These are phyloP conservation scores for Westerdykella ornata DNA, from an alignment of 2,329 filamentous ascomycete species.

Conservation along the genomic window DNA sequence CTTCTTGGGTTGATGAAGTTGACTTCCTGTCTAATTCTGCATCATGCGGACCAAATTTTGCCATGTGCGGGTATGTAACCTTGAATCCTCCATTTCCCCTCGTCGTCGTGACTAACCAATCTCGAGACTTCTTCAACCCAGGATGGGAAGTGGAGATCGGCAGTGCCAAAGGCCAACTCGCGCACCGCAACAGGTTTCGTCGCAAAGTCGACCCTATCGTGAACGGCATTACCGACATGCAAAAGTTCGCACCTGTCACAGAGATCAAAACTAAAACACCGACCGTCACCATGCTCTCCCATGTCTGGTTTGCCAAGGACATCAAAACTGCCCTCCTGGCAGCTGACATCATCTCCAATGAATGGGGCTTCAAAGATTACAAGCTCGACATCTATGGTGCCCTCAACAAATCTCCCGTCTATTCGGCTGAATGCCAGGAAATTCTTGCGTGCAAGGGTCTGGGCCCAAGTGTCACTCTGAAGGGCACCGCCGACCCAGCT, in stretches of 20 bases:
- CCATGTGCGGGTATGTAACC: slow-evolving; percentile 28
- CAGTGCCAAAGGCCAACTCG: slow-evolving; percentile 50
- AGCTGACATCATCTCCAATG: slow-evolving; percentile 59
- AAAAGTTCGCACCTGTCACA: slow-evolving; percentile 54
- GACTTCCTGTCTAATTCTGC: slow-evolving; percentile 37
- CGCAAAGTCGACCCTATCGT: slow-evolving; percentile 59
- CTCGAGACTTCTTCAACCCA: slow-evolving; percentile 57
- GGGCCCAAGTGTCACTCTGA: slow-evolving; percentile 45
- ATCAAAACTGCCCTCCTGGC: slow-evolving; percentile 59
- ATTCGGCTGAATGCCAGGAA: slow-evolving; percentile 54
- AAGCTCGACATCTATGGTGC: slow-evolving; percentile 57
- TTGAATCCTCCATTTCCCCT: neutral
- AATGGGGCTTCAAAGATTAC: slow-evolving; percentile 60
- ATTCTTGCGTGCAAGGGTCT: slow-evolving; percentile 52
- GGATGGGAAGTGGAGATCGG: slow-evolving; percentile 59
- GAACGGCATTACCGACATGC: slow-evolving; percentile 60
- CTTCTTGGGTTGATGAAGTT: slow-evolving; percentile 38
- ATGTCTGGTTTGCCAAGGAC: slow-evolving; percentile 55
- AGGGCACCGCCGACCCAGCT: slow-evolving; percentile 51
- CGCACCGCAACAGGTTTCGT: slow-evolving; percentile 52
- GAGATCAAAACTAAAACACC: slow-evolving; percentile 53
- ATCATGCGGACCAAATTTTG: slow-evolving; percentile 52
- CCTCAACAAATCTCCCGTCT: slow-evolving; percentile 56
- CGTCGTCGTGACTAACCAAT: neutral
- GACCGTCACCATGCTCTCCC: slow-evolving; percentile 60